phyloP scores from a whole-genome alignment of 2,329 filamentous ascomycete species.

The Botrytis galanthina region DNA sequence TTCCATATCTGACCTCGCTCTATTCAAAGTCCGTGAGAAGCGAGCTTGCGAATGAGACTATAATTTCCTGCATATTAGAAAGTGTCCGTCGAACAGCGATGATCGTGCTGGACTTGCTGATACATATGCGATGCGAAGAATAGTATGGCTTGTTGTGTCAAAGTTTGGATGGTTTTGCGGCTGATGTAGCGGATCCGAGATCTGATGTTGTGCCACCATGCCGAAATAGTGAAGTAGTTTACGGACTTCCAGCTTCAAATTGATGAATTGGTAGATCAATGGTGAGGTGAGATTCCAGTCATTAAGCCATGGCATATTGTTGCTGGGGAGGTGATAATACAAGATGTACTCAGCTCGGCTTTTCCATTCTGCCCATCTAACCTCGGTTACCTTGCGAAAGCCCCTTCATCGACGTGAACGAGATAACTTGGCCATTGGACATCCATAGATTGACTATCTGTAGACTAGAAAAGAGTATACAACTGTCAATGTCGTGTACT shows the following conservation, averaged over 20 bases:
- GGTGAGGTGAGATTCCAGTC: neutral
- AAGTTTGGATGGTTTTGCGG: slow-evolving; percentile 8
- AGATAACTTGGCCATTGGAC: neutral
- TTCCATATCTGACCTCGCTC: slow-evolving; percentile 14
- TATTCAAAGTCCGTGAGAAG: slow-evolving; percentile 5
- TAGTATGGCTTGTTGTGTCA: neutral
- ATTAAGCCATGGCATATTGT: neutral
- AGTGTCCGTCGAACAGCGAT: neutral
- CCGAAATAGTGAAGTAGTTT: neutral
- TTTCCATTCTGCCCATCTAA: neutral
- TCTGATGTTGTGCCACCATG: neutral
- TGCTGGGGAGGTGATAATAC: neutral
- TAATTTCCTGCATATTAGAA: neutral
- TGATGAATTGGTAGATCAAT: neutral
- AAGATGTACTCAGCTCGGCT: slow-evolving; percentile 4
- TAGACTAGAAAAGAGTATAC: neutral
- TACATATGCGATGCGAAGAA: neutral
- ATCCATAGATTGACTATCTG: neutral
- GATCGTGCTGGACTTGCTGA: neutral
- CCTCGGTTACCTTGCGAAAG: neutral
- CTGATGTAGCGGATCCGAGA: slow-evolving; percentile 9
- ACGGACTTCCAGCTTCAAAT: slow-evolving; percentile 17
- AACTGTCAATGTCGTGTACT: neutral
- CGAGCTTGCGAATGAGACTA: slow-evolving; percentile 6
- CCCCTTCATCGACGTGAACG: slow-evolving; percentile 1